A percentile compares a stretch with the other conserved stretches of the same genome.
Conservation (phyloP, 2,329 filamentous ascomycete species). For the Zasmidium angulare region DNA sequence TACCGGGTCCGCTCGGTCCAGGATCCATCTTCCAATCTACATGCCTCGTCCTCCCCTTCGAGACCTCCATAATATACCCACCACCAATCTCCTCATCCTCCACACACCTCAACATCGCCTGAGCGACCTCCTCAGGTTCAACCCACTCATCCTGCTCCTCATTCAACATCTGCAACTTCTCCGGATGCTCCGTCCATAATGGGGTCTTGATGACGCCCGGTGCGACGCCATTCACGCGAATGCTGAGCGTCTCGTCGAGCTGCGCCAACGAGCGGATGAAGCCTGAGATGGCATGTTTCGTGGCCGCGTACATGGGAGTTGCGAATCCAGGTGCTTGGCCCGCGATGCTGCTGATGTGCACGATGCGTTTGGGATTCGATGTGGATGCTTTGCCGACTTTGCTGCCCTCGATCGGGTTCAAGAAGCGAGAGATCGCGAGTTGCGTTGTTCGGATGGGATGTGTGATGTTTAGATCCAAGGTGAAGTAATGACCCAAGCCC, state of each 20-base stretch:
- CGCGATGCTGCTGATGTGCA: constrained; percentile 47
- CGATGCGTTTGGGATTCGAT: constrained; percentile 46
- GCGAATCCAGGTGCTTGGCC: constrained; percentile 41
- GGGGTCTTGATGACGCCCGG: constrained; percentile 63
- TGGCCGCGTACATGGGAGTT: constrained; percentile 46
- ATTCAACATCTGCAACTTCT: constrained; percentile 56
- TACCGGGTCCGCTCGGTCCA: constrained; percentile 48
- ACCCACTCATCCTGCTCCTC: constrained; percentile 55
- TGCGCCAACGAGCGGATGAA: constrained; percentile 52
- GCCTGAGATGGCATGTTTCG: constrained; percentile 48
- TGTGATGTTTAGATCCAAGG: constrained; percentile 49
- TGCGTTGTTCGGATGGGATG: constrained; percentile 51
- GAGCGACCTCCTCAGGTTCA: constrained; percentile 60
- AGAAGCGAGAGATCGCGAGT: constrained; percentile 47
- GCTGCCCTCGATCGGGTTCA: constrained; percentile 34
- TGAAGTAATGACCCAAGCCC: constrained; percentile 37
- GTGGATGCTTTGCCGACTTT: constrained; percentile 34
- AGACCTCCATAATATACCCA: constrained; percentile 58
- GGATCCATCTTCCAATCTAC: constrained; percentile 56
- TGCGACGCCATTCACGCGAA: constrained; percentile 60
- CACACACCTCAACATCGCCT: constrained; percentile 57
- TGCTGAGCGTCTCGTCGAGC: constrained; percentile 51
- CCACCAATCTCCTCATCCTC: constrained; percentile 51
- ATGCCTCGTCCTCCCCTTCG: constrained; percentile 50
- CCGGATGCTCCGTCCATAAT: constrained; percentile 61